A percentile compares a stretch with the other conserved stretches of the same genome.
phyloP scores from a whole-genome alignment of 2,329 filamentous ascomycete genomes.

The Hypoxylon sp. region DNA sequence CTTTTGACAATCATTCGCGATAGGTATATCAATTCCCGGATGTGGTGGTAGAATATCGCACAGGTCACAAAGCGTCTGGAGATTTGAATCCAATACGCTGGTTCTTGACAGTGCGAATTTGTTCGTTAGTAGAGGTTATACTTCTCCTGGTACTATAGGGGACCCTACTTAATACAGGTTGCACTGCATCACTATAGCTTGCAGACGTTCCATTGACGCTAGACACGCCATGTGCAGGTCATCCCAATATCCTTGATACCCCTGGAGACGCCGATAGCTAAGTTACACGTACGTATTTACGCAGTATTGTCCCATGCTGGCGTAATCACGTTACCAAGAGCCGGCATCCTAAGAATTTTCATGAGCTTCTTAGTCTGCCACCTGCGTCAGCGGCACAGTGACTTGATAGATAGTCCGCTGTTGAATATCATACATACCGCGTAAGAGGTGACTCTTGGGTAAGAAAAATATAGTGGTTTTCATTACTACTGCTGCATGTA shows the following conservation, averaged over 20 bases:
- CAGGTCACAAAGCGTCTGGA: slow-evolving; percentile 30
- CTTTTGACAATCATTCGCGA: slow-evolving; percentile 29
- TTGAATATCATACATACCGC: slow-evolving; percentile 21
- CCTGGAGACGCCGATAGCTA: slow-evolving; percentile 30
- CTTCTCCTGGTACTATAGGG: slow-evolving; percentile 13
- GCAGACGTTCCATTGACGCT: slow-evolving; percentile 44
- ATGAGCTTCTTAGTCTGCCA: slow-evolving; percentile 23
- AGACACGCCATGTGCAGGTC: slow-evolving; percentile 45
- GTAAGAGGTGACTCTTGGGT: slow-evolving; percentile 7
- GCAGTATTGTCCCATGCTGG: slow-evolving; percentile 13
- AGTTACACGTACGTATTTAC: slow-evolving; percentile 22
- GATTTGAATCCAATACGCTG: slow-evolving; percentile 33
- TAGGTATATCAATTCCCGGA: slow-evolving; percentile 38
- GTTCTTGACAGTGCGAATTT: slow-evolving; percentile 39
- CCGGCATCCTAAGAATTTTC: slow-evolving; percentile 5
- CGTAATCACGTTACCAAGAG: slow-evolving; percentile 23
- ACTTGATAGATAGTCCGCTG: slow-evolving; percentile 17
- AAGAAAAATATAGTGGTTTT: slow-evolving; percentile 9
- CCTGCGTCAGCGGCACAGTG: slow-evolving; percentile 39
- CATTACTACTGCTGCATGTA: slow-evolving; percentile 35
- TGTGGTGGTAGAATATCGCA: slow-evolving; percentile 29
- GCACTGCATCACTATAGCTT: slow-evolving; percentile 38
- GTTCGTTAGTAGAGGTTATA: not conserved
- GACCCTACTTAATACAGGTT: slow-evolving; percentile 34
- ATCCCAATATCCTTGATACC: slow-evolving; percentile 38